phyloP scores from a whole-genome alignment of 202 grass and related monocot genomes.

The Schoenoplectus triqueter region DNA sequence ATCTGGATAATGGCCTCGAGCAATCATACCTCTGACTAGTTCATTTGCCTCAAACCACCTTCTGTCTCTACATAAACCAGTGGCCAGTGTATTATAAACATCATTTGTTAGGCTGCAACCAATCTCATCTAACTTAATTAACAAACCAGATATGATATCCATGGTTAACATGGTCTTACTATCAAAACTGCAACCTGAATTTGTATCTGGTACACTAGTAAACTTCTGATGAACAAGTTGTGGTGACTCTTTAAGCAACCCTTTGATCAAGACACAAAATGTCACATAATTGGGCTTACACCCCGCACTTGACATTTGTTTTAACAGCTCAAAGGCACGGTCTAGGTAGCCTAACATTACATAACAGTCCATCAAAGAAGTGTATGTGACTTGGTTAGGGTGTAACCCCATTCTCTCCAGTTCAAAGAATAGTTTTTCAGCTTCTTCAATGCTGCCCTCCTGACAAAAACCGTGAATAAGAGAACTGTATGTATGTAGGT shows the following conservation, averaged over 20 bases:
- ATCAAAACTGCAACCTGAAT: slow-evolving; percentile 41
- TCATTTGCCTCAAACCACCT: slow-evolving; percentile 66
- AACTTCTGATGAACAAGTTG: slow-evolving; percentile 47
- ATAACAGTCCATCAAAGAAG: slow-evolving; percentile 61
- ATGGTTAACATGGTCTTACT: slow-evolving; percentile 36
- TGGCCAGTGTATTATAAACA: slow-evolving; percentile 42
- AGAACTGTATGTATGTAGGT: slow-evolving; percentile 65
- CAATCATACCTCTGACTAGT: slow-evolving; percentile 50
- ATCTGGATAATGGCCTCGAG: slow-evolving; percentile 49
- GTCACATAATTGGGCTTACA: slow-evolving; percentile 55
- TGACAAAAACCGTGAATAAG: slow-evolving; percentile 60
- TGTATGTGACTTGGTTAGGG: slow-evolving; percentile 61
- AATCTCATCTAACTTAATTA: slow-evolving; percentile 47
- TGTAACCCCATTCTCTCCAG: slow-evolving; percentile 48
- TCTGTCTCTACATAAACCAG: slow-evolving; percentile 57
- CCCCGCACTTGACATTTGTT: slow-evolving; percentile 52
- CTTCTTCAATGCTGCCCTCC: slow-evolving; percentile 53
- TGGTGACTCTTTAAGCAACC: slow-evolving; percentile 46
- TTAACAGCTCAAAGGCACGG: slow-evolving; percentile 49
- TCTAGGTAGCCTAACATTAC: slow-evolving; percentile 54
- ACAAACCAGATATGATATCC: slow-evolving; percentile 42
- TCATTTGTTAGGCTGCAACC: slow-evolving; percentile 43
- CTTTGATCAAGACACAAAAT: slow-evolving; percentile 62
- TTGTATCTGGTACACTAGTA: slow-evolving; percentile 45
- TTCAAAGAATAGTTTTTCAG: slow-evolving; percentile 55